These are phyloP conservation scores for Penicillium macrosclerotiorum DNA, from an alignment of 495 filamentous ascomycete genomes.

Conservation along the genomic window DNA sequence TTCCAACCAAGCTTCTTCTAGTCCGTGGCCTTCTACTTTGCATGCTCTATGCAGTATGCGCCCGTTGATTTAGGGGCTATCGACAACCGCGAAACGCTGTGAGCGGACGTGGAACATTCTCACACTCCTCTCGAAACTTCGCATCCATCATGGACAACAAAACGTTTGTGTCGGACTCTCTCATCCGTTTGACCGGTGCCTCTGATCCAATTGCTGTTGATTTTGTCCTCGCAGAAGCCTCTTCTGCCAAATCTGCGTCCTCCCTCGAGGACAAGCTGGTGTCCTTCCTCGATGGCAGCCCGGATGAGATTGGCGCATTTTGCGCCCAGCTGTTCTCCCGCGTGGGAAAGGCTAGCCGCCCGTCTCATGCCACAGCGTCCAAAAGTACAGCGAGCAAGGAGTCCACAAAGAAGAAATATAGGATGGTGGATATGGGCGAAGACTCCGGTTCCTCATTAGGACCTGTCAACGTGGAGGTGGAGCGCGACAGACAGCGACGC, in stretches of 20 bases:
- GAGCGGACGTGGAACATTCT: neutral
- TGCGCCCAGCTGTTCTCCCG: slow-evolving; percentile 53
- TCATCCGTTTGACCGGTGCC: slow-evolving; percentile 54
- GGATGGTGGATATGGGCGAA: slow-evolving; percentile 80
- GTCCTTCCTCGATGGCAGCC: slow-evolving; percentile 52
- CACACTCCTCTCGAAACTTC: neutral
- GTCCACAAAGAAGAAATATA: slow-evolving; percentile 65
- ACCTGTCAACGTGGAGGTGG: slow-evolving; percentile 51
- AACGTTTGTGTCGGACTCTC: slow-evolving; percentile 47
- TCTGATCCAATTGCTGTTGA: slow-evolving; percentile 61
- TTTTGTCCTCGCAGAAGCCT: slow-evolving; percentile 60
- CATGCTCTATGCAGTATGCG: neutral
- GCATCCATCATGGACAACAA: slow-evolving; percentile 38
- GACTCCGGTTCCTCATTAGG: slow-evolving; percentile 46
- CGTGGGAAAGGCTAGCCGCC: slow-evolving; percentile 30
- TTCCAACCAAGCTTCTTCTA: too few species aligned
- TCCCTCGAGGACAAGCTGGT: slow-evolving; percentile 53
- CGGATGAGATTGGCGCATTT: slow-evolving; percentile 50
- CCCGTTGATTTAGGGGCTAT: neutral
- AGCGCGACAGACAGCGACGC: slow-evolving; percentile 42
- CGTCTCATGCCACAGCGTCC: slow-evolving; percentile 6
- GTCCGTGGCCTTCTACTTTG: too few species aligned
- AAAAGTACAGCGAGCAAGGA: slow-evolving; percentile 14
- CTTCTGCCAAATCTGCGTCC: slow-evolving; percentile 51
- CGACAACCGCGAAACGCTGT: neutral